phyloP scores from a whole-genome alignment of 257 asterid genomes.

The Solanum lycopersicoides region DNA sequence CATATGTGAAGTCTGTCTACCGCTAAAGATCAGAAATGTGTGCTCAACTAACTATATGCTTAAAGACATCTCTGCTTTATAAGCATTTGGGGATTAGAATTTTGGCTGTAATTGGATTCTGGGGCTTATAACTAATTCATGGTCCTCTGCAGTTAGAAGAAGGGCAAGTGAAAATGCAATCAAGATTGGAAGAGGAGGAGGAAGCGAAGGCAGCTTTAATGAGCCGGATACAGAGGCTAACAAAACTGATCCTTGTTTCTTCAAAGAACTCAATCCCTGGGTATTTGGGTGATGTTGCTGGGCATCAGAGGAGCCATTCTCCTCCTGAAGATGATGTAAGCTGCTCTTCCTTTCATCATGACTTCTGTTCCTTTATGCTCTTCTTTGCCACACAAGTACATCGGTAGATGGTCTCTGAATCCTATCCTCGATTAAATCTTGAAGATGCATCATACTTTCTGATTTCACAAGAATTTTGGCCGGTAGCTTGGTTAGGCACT shows the following conservation, averaged over 20 bases:
- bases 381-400: neutral
- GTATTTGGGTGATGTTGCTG: conserved; percentile 40
- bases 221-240: conserved; percentile 98
- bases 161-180: conserved; percentile 98
- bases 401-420: neutral
- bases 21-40: neutral
- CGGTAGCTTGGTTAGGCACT: neutral
- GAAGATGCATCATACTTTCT: neutral
- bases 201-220: conserved; percentile 94
- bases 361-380: neutral
- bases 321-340: conserved; percentile 74
- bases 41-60: neutral
- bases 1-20: neutral
- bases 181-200: conserved; percentile 98
- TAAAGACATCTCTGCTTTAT: neutral
- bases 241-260: conserved; percentile 93
- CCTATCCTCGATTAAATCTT: neutral
- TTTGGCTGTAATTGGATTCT: neutral
- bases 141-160: conserved; percentile 63
- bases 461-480: neutral
- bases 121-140: neutral
- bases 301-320: conserved; percentile 53
- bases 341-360: conserved; percentile 6
- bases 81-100: neutral
- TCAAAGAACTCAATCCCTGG: conserved; percentile 77